Conservation (phyloP, 176 grass and related monocot genomes). For the Hordeum marinum region DNA sequence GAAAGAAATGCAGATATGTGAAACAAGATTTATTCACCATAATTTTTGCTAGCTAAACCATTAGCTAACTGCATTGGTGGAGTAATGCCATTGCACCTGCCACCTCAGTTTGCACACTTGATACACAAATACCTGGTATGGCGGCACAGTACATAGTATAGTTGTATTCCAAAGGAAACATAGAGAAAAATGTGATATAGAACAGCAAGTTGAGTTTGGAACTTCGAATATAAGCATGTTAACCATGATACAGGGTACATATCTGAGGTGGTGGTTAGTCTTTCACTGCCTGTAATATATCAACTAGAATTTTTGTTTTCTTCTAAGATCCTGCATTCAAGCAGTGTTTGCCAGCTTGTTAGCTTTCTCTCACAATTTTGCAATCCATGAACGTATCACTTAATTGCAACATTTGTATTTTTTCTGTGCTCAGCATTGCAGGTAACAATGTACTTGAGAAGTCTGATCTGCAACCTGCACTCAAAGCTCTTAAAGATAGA, state of each 20-base stretch:
- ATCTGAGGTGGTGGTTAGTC: not conserved
- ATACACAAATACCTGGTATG: not conserved
- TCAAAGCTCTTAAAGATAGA: constrained; percentile 92
- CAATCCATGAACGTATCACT: not conserved
- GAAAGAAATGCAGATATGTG: not conserved
- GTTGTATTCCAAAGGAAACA: not conserved
- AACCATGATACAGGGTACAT: not conserved
- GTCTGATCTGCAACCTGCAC: constrained; percentile 68
- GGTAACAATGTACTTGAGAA: constrained; percentile 79
- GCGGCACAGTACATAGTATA: not conserved
- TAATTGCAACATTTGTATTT: constrained; percentile 11
- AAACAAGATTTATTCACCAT: not conserved
- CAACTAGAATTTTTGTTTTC: not conserved
- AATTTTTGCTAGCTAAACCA: not conserved
- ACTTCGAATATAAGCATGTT: not conserved
- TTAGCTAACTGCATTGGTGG: not conserved
- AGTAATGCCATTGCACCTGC: not conserved
- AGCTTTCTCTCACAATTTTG: not conserved
- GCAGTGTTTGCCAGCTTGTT: not conserved
- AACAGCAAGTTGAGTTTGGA: not conserved
- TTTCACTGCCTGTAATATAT: not conserved
- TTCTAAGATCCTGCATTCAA: not conserved
- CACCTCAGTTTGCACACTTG: not conserved
- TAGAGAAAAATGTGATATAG: not conserved
- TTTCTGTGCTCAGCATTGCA: constrained; percentile 58